These are phyloP conservation scores for Acer yangbiense DNA, from an alignment of 345 rosid genomes.

Conservation along the genomic window DNA sequence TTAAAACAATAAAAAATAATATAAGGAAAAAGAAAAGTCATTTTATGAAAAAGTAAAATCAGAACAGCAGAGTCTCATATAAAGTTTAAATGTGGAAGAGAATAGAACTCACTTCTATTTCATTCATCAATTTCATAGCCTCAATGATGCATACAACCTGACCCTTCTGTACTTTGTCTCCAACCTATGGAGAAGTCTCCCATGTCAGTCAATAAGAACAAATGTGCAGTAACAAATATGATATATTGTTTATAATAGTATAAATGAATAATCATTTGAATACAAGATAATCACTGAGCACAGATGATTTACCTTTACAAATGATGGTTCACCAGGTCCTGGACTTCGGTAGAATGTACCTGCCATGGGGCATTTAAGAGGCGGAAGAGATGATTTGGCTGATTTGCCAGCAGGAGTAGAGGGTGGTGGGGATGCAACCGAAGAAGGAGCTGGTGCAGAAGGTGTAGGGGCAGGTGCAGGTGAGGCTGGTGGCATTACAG, in stretches of 20 bases:
- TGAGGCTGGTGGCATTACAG: constrained; percentile 28
- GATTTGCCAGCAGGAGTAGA: constrained; percentile 48
- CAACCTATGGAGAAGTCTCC: constrained; percentile 51
- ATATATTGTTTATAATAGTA: constrained; percentile 7
- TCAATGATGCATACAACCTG: constrained; percentile 85
- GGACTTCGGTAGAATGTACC: constrained; percentile 87
- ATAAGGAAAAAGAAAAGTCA: background rate
- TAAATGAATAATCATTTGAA: constrained; percentile 1
- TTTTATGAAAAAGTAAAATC: constrained; percentile 8
- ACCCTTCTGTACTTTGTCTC: constrained; percentile 95
- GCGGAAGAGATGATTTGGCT: constrained; percentile 62
- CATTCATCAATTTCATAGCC: constrained; percentile 98
- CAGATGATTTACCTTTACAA: constrained; percentile 64
- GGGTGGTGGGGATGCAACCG: constrained; percentile 41
- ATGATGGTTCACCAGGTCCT: constrained; percentile 76
- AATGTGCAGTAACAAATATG: background rate
- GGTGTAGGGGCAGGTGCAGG: constrained; percentile 41
- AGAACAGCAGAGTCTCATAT: background rate
- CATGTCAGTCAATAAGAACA: constrained; percentile 6
- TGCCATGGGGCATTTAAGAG: constrained; percentile 88
- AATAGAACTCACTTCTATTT: constrained; percentile 70
- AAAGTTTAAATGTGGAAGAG: constrained; percentile 5
- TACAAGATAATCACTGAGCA: constrained; percentile 15
- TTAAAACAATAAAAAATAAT: background rate
- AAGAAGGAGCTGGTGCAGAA: constrained; percentile 37